Evolutionary conservation across 1,284 basidiomycete species (phyloP).

Genomic region (Rhizoctonia solani): DNA sequence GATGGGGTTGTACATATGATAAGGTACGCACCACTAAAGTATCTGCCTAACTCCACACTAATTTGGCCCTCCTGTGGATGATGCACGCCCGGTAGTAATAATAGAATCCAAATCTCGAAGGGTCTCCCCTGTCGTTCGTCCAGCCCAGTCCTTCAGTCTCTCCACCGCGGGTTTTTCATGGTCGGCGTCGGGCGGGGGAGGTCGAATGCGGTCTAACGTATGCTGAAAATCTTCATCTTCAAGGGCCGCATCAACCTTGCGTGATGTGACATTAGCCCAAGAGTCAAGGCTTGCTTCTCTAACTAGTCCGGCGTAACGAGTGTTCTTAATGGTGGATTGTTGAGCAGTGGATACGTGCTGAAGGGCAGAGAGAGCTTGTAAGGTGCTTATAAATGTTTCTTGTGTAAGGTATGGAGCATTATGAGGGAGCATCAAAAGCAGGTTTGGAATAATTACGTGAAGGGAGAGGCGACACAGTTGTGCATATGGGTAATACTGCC

Average conservation of each 20-base stretch:
- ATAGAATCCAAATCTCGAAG: conserved; percentile 18
- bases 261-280: conserved; percentile 3
- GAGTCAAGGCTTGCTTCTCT: conserved; percentile 22
- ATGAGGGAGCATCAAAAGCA: conserved; percentile 13
- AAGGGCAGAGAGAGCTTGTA: conserved; percentile 26
- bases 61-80: neutral
- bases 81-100: neutral
- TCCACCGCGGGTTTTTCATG: conserved; percentile 5
- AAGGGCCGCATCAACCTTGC: conserved; percentile 14
- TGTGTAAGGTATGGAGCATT: conserved; percentile 25
- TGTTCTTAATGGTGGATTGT: conserved; percentile 24
- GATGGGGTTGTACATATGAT: neutral
- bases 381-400: conserved; percentile 23
- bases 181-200: neutral
- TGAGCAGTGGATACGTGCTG: conserved; percentile 6
- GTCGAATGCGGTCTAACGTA: conserved; percentile 2
- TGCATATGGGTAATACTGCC: conserved; percentile 17
- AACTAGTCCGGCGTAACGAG: conserved; percentile 21
- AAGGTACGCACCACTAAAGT: too few species aligned
- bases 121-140: neutral
- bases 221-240: conserved; percentile 19
- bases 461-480: conserved; percentile 10
- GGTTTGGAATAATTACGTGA: neutral
- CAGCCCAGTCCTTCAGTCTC: conserved; percentile 31
- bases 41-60: neutral